Conservation (phyloP, 495 filamentous ascomycete genomes). For the Bryoglossum gracile region DNA sequence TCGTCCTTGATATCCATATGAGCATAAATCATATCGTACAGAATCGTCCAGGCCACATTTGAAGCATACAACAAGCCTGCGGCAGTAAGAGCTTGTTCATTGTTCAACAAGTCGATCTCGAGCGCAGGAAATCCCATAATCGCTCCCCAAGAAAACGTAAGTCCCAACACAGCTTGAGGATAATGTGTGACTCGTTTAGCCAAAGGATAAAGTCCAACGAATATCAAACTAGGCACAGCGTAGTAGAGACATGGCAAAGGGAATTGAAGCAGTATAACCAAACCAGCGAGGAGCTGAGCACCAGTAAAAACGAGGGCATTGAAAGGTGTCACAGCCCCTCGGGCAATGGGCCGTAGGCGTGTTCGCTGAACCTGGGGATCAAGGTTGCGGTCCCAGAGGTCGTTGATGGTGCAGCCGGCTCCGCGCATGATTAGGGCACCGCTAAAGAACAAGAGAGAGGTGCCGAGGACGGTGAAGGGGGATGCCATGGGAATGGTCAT, state of each 20-base stretch:
- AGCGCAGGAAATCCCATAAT: constrained; percentile 94
- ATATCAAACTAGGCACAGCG: constrained; percentile 71
- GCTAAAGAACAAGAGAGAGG: constrained; percentile 69
- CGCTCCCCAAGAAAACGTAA: constrained; percentile 96
- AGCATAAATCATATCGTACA: constrained; percentile 99
- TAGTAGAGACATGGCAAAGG: constrained; percentile 79
- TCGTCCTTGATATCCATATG: constrained; percentile 98
- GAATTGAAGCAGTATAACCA: constrained; percentile 80
- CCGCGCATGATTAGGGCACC: constrained; percentile 95
- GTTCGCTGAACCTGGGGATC: constrained; percentile 89
- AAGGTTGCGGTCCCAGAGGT: constrained; percentile 91
- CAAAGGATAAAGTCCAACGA: constrained; percentile 81
- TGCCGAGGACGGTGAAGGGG: constrained; percentile 50
- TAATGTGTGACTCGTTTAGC: constrained; percentile 94
- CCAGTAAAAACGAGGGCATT: constrained; percentile 77
- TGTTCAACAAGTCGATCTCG: constrained; percentile 68
- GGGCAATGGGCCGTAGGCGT: constrained; percentile 78
- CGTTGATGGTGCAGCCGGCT: constrained; percentile 97
- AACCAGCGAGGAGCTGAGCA: constrained; percentile 68
- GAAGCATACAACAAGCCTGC: constrained; percentile 73
- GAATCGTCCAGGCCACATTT: constrained; percentile 86
- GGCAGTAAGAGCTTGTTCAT: constrained; percentile 55
- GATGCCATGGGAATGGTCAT: constrained; percentile 51
- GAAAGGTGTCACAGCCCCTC: constrained; percentile 69
- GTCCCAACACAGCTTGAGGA: constrained; percentile 82